Evolutionary conservation across 805 yeast genomes (phyloP).

Genomic region (Maudiozyma barnettii): DNA sequence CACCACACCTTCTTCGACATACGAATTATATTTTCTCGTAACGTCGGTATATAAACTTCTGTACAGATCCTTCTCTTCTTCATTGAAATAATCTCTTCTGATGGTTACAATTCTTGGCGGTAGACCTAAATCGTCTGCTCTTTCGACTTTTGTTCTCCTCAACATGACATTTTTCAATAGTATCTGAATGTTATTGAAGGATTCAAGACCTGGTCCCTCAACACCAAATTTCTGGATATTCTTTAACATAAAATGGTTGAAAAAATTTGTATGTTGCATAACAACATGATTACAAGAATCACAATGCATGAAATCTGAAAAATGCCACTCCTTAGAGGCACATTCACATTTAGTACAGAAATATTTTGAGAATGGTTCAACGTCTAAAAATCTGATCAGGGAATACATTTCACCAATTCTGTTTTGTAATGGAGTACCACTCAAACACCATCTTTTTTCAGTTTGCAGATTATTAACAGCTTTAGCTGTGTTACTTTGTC

Average conservation of each 20-base stretch:
- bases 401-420: constrained; percentile 96
- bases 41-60: constrained; percentile 80
- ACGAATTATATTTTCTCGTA: constrained; percentile 79
- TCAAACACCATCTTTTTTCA: constrained; percentile 76
- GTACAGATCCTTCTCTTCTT: constrained; percentile 89
- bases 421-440: constrained; percentile 96
- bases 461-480: constrained; percentile 74
- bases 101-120: constrained; percentile 94
- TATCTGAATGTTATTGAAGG: constrained; percentile 68
- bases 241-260: constrained; percentile 91
- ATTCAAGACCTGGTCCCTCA: constrained; percentile 68
- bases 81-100: constrained; percentile 79
- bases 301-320: constrained; percentile 75
- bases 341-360: constrained; percentile 93
- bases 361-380: constrained; percentile 80
- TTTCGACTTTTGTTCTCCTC: constrained; percentile 87
- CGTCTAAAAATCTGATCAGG: constrained; percentile 69
- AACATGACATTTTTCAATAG: constrained; percentile 76
- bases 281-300: constrained; percentile 83
- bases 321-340: constrained; percentile 71
- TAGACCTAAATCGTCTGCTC: constrained; percentile 94
- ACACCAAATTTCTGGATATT: constrained; percentile 83
- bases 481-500: constrained; percentile 86
- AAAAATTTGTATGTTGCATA: constrained; percentile 90
- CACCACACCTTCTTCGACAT: constrained; percentile 93